Conservation (phyloP, 2,329 filamentous ascomycete genomes). For the Didymella keratinophila region DNA sequence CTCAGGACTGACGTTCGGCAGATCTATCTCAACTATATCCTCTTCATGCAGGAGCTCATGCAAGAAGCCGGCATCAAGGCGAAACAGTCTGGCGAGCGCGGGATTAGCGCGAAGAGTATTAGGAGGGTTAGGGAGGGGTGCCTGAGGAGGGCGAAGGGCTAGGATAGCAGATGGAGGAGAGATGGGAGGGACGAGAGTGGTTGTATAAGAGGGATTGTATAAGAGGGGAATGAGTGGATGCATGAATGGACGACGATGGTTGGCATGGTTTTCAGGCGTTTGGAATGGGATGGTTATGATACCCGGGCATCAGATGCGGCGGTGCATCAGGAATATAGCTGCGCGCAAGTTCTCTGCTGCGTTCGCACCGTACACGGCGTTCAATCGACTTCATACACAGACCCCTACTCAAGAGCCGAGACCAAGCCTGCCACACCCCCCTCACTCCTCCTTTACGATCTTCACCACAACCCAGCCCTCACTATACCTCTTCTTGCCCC, state of each 20-base stretch:
- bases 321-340: too few relatives aligned
- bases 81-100: conserved; percentile 75
- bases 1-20: conserved; percentile 50
- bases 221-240: too few relatives aligned
- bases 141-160: conserved; percentile 51
- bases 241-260: too few relatives aligned
- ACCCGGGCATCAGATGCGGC: neutral
- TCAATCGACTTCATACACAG: too few relatives aligned
- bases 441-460: conserved; percentile 34
- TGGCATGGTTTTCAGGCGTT: too few relatives aligned
- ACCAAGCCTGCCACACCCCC: too few relatives aligned
- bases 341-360: too few relatives aligned
- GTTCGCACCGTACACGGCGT: too few relatives aligned
- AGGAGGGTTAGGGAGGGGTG: conserved; percentile 74
- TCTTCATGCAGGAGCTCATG: conserved; percentile 80
- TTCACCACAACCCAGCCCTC: conserved; percentile 58
- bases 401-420: too few relatives aligned
- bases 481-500: conserved; percentile 52
- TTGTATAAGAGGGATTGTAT: too few relatives aligned
- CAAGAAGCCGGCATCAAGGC: conserved; percentile 81
- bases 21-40: conserved; percentile 85
- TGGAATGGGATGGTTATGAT: neutral
- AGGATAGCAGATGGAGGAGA: too few relatives aligned
- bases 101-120: conserved; percentile 77
- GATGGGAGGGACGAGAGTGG: too few relatives aligned